Percentiles rank a stretch among this genome's conserved stretches.
Conservation (phyloP, 306 rosid genomes). For the Rosa rugosa region DNA sequence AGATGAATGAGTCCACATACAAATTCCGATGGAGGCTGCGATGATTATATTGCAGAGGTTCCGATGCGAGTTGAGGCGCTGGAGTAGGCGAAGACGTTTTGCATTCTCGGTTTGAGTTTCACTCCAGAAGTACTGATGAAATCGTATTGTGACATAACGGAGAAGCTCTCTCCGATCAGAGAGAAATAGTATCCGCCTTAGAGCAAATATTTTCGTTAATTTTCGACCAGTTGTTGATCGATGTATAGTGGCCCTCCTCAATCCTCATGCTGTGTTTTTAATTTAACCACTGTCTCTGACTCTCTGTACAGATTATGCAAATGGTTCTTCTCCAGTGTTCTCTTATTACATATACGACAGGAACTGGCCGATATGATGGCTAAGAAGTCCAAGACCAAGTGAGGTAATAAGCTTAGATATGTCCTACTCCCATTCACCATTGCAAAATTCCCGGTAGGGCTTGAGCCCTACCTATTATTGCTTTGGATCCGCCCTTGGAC, state of each 20-base stretch:
- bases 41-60: constrained; percentile 24
- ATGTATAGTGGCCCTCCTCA: neutral
- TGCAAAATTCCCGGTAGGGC: too few species aligned
- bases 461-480: too few species aligned
- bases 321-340: neutral
- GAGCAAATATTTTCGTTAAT: constrained; percentile 53
- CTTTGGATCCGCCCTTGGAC: too few species aligned
- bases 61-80: constrained; percentile 40
- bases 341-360: constrained; percentile 26
- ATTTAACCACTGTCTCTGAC: neutral
- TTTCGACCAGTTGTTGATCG: constrained; percentile 44
- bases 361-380: constrained; percentile 64
- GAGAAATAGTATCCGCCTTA: constrained; percentile 34
- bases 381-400: constrained; percentile 50
- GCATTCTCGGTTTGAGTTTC: constrained; percentile 38
- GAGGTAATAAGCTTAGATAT: constrained; percentile 63
- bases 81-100: constrained; percentile 39
- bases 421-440: constrained; percentile 43
- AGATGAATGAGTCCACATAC: too few species aligned
- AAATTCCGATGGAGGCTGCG: constrained; percentile 24
- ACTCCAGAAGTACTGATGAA: constrained; percentile 11
- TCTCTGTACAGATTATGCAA: neutral
- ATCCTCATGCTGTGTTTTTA: neutral
- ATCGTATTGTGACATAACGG: neutral
- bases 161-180: neutral